Base-by-base conservation (phyloP, 2,329 filamentous ascomycete genomes). In the Paracoccidioides brasiliensis region DNA sequence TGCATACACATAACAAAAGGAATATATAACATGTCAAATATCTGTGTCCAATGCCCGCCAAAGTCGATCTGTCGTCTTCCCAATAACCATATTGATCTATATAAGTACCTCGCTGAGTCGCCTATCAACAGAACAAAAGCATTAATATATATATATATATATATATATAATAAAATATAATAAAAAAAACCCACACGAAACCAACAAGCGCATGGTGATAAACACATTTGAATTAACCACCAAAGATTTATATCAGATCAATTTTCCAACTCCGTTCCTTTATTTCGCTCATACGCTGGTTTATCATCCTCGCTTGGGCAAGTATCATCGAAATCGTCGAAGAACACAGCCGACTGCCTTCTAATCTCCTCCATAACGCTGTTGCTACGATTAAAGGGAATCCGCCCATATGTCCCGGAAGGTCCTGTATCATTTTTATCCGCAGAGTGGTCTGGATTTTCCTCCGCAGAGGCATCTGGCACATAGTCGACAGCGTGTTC, bases 321-420 rank as follows among this genome's bases (percentile, higher is more conserved):
- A 14, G 58, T 58, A 56, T 60, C 58, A 57, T 71, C 69, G 4
- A 59, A 55, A 61, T 75, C 72, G 49, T 74, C 70, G 61, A 74
- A 76, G 57, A 76, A 74, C 5, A 76, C 73, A 28, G 74, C 71
- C 22, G 71, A 73, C 59, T 76, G 74, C 45, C 74, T 67, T 41
- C 69, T 64, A 58, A 76, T 66, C 58, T 76, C 74, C 58, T 75
- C 69, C 44, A 76, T 60, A 22, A 75, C 61, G 38, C 61, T 68
- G 52, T 64, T 63, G 45, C 66, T 69, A 12, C 64, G 62, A 38
- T 62, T 62, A 35, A 62, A 55, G 30, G 57, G 58, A 28, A 41
- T 61, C 14, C 62, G 61, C 51, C 61, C 60, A 9, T 52, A 51
- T 3, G 60, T 59, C 9, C 59, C 64, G 15, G 62, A 58, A 41